Evolutionary conservation across 306 rosid species (phyloP).

Genomic region (Luffa acutangula): DNA sequence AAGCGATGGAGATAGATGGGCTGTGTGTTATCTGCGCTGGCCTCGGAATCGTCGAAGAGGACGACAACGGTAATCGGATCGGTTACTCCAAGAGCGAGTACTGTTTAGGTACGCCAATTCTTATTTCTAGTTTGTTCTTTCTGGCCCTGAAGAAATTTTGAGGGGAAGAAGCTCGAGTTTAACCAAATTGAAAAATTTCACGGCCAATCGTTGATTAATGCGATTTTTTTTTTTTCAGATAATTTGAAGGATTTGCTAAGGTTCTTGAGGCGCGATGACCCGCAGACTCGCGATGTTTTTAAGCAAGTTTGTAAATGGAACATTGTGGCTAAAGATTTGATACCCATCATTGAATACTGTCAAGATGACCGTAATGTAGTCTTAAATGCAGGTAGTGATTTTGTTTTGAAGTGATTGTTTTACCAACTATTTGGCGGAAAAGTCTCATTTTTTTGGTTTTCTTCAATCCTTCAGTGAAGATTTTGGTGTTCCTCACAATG

Average conservation of each 20-base stretch:
- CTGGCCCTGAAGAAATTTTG: neutral
- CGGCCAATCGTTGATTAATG: neutral
- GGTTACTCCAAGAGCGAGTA: conserved; percentile 54
- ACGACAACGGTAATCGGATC: conserved; percentile 41
- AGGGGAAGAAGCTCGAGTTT: neutral
- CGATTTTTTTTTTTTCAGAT: conserved; percentile 26
- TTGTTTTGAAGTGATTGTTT: neutral
- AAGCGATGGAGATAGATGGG: conserved; percentile 59
- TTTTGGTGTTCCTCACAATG: conserved; percentile 88
- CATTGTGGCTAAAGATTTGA: conserved; percentile 52
- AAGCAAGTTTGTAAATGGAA: conserved; percentile 92
- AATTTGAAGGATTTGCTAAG: conserved; percentile 84
- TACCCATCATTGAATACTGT: conserved; percentile 60
- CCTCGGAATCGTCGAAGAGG: conserved; percentile 49
- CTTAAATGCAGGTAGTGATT: conserved; percentile 52
- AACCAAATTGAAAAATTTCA: neutral
- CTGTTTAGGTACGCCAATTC: conserved; percentile 47
- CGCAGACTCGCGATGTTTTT: conserved; percentile 67
- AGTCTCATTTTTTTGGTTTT: neutral
- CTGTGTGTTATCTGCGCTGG: conserved; percentile 68
- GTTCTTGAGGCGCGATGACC: conserved; percentile 90
- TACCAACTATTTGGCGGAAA: neutral
- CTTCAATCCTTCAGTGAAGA: conserved; percentile 48
- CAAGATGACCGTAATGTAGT: conserved; percentile 62
- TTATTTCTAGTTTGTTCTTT: neutral